A percentile compares a stretch with the other conserved stretches of the same genome.
These are phyloP conservation scores for Andrographis paniculata DNA, from an alignment of 305 asterid genomes.

Conservation along the genomic window DNA sequence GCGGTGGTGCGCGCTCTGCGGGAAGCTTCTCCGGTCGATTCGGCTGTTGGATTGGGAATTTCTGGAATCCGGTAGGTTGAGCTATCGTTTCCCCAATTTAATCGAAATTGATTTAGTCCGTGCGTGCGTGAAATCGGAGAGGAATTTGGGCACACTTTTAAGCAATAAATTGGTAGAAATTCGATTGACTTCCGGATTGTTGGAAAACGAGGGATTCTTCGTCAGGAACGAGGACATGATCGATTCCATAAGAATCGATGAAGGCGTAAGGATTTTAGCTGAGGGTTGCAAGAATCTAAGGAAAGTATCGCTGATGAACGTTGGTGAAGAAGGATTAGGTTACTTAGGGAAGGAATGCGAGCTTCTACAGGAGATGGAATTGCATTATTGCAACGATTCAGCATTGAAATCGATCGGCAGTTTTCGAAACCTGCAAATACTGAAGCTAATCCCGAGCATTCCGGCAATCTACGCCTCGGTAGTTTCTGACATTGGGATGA, in stretches of 20 bases:
- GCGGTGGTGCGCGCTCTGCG: constrained; percentile 61
- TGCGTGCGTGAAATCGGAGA: constrained; percentile 33
- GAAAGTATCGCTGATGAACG: constrained; percentile 46
- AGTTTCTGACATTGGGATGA: constrained; percentile 75
- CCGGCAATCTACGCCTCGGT: constrained; percentile 48
- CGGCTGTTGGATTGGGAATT: constrained; percentile 79
- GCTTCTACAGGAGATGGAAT: constrained; percentile 72
- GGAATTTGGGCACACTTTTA: constrained; percentile 62
- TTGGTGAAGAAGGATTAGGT: constrained; percentile 52
- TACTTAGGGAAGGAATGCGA: constrained; percentile 58
- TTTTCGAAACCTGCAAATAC: constrained; percentile 61
- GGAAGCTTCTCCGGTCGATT: constrained; percentile 47
- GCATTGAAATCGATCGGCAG: constrained; percentile 48
- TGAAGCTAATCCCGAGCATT: constrained; percentile 54
- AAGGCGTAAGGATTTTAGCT: constrained; percentile 53
- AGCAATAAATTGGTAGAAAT: constrained; percentile 39
- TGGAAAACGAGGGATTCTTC: constrained; percentile 31
- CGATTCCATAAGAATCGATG: constrained; percentile 35
- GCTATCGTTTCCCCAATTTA: constrained; percentile 59
- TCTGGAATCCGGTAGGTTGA: constrained; percentile 66
- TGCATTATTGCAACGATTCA: constrained; percentile 49
- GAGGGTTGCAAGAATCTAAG: constrained; percentile 59
- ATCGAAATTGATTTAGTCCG: constrained; percentile 45
- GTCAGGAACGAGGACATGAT: constrained; percentile 36
- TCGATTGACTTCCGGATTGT: constrained; percentile 34